Evolutionary conservation across 257 asterid species (phyloP).

Genomic region (Solanum boliviense): DNA sequence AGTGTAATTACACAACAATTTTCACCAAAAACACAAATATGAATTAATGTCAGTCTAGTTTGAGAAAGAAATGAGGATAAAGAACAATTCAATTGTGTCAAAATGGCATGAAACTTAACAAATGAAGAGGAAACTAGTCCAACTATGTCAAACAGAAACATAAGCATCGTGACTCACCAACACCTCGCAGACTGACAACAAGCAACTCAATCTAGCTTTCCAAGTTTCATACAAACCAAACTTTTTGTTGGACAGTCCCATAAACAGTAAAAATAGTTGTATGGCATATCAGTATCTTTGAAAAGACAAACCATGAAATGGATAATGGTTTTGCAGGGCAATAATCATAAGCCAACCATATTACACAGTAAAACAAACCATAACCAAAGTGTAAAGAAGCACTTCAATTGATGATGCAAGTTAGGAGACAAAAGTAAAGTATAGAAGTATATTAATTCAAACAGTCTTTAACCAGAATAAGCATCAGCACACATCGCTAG

Average conservation of each 20-base stretch:
- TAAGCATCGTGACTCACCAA: neutral
- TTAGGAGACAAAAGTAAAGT: neutral
- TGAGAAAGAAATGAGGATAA: neutral
- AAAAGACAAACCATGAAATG: neutral
- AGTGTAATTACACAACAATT: neutral
- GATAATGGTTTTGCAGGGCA: neutral
- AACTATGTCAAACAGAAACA: neutral
- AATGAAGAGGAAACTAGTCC: neutral
- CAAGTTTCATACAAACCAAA: neutral
- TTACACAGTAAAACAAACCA: neutral
- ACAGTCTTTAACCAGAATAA: neutral
- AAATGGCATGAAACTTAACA: neutral
- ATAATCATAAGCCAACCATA: neutral
- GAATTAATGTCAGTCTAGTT: neutral
- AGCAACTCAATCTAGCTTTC: neutral
- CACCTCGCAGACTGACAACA: neutral
- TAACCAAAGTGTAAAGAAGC: neutral
- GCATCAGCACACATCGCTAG: neutral
- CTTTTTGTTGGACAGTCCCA: neutral
- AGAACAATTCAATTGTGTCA: neutral
- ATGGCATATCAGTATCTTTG: neutral
- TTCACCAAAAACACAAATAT: neutral
- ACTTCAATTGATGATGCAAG: neutral
- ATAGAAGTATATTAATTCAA: neutral
- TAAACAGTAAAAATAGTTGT: neutral